Evolutionary conservation across 1,139 yeast genomes (phyloP).

Genomic region (Yamadazyma sp.): DNA sequence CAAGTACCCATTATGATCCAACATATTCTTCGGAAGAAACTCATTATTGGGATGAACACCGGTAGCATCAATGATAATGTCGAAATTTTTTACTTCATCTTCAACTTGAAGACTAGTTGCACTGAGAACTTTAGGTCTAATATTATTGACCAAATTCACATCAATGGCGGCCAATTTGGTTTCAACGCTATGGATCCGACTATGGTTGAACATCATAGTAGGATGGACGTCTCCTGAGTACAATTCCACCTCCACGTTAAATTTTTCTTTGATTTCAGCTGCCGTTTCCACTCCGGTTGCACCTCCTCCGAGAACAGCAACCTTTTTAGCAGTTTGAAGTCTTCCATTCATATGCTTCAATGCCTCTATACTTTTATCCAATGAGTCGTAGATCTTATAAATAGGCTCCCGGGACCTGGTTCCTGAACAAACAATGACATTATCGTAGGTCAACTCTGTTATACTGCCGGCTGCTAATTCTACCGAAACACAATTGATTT

Average conservation of each 20-base stretch:
- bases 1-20: conserved; percentile 19
- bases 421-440: conserved; percentile 29
- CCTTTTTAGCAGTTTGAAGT: conserved; percentile 17
- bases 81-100: conserved; percentile 16
- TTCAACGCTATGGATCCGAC: conserved; percentile 17
- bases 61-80: conserved; percentile 22
- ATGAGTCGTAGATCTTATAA: conserved; percentile 20
- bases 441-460: conserved; percentile 21
- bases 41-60: conserved; percentile 21
- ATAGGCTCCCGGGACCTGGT: conserved; percentile 17
- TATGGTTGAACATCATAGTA: conserved; percentile 13
- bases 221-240: conserved; percentile 23
- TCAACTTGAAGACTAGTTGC: conserved; percentile 11
- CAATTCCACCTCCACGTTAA: conserved; percentile 20
- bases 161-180: conserved; percentile 19
- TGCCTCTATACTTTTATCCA: conserved; percentile 11
- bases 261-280: conserved; percentile 25
- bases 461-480: conserved; percentile 9
- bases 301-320: conserved; percentile 33
- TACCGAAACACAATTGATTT: conserved; percentile 11
- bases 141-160: conserved; percentile 20
- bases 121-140: not conserved
- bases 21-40: conserved; percentile 14
- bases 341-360: conserved; percentile 13
- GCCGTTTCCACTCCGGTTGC: conserved; percentile 32